A percentile compares a stretch with the other conserved stretches of the same genome.
Evolutionary conservation across 352 stramenopile species (phyloP).

Genomic region (Phytophthora rubi): DNA sequence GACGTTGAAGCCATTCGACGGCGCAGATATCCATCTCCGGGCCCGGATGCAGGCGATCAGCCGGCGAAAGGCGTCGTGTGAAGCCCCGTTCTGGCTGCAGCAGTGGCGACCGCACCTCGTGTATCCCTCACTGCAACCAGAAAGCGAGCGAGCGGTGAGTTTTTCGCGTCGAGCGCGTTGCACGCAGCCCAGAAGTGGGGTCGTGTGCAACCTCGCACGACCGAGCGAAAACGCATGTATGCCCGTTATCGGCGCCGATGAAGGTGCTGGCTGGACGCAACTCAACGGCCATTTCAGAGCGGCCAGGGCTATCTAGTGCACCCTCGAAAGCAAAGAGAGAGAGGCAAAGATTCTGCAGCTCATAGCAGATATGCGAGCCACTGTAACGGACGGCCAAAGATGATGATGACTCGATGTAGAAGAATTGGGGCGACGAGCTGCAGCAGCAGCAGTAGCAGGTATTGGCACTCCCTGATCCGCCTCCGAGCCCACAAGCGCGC

Average conservation of each 20-base stretch:
- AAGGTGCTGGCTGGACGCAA: not conserved
- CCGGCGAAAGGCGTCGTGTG: not conserved
- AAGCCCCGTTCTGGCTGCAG: not conserved
- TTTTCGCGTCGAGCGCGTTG: not conserved
- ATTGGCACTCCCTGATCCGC: conserved; percentile 18
- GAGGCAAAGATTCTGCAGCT: not conserved
- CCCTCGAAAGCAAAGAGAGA: conserved; percentile 7
- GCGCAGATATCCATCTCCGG: not conserved
- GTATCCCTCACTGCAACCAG: too few relatives aligned
- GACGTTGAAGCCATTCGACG: not conserved
- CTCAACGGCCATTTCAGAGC: conserved; percentile 26
- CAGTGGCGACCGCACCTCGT: not conserved
- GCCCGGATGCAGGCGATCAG: not conserved
- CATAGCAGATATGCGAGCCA: not conserved
- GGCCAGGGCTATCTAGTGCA: not conserved
- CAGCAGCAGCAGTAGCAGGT: not conserved
- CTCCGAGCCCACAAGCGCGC: conserved; percentile 3
- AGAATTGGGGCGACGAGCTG: conserved; percentile 7
- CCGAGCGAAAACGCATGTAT: not conserved
- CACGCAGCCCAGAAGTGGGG: not conserved
- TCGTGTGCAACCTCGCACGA: not conserved
- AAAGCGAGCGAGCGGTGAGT: not conserved
- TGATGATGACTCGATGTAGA: conserved; percentile 8
- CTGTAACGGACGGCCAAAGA: conserved; percentile 15
- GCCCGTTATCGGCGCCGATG: conserved; percentile 13